phyloP scores from a whole-genome alignment of 306 rosid species.

The Alnus rubra region DNA sequence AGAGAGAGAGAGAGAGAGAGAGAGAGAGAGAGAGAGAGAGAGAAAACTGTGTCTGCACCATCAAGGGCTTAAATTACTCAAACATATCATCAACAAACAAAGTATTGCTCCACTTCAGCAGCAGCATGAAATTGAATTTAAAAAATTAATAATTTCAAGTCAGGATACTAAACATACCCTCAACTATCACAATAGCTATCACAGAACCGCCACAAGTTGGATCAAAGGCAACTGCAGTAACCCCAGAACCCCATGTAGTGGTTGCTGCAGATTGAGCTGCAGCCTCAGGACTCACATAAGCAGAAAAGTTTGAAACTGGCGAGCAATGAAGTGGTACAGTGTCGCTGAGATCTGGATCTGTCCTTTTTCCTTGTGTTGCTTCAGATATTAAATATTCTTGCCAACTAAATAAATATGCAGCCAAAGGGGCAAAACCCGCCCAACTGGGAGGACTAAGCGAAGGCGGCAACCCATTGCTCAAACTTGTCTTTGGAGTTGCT shows the following conservation, averaged over 20 bases:
- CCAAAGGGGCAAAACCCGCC: slow-evolving; percentile 90
- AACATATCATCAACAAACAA: slow-evolving; percentile 1
- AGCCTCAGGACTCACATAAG: slow-evolving; percentile 96
- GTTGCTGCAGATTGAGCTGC: slow-evolving; percentile 98
- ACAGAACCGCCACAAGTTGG: slow-evolving; percentile 98
- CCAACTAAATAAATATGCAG: slow-evolving; percentile 94
- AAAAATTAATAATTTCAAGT: background rate
- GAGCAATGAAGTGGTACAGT: slow-evolving; percentile 84
- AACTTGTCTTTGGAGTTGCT: slow-evolving; percentile 68
- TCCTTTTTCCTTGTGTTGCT: slow-evolving; percentile 71
- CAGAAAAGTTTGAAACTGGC: slow-evolving; percentile 97
- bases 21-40: too few species aligned
- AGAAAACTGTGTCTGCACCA: background rate
- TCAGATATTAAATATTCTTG: slow-evolving; percentile 84
- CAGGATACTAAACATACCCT: slow-evolving; percentile 56
- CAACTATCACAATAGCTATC: slow-evolving; percentile 91
- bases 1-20: too few species aligned
- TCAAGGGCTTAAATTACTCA: background rate
- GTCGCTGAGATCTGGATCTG: slow-evolving; percentile 61
- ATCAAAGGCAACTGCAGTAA: slow-evolving; percentile 97
- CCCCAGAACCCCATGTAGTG: slow-evolving; percentile 99
- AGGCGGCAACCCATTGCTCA: slow-evolving; percentile 71
- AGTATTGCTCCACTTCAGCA: background rate
- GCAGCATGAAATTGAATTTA: background rate
- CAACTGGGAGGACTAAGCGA: slow-evolving; percentile 70